phyloP scores from a whole-genome alignment of 2,329 filamentous ascomycete species.

The Chaetomium olivaceum region DNA sequence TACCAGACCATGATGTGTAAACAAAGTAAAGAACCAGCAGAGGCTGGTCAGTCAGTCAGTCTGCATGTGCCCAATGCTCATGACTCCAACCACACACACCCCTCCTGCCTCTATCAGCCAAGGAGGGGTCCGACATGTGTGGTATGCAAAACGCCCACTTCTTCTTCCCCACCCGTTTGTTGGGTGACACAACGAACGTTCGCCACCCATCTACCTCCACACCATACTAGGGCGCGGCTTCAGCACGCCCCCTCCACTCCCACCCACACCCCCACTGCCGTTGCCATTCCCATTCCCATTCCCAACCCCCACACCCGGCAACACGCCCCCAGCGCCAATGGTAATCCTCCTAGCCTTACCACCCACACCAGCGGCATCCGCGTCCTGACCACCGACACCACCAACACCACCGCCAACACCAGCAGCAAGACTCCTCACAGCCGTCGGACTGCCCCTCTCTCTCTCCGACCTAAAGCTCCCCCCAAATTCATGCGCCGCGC shows the following conservation, averaged over 20 bases:
- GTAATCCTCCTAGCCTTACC: conserved; percentile 45
- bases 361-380: conserved; percentile 24
- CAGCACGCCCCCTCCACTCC: conserved; percentile 3
- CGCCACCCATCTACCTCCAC: conserved; percentile 21
- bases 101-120: neutral
- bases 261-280: conserved; percentile 12
- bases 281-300: neutral
- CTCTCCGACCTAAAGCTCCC: conserved; percentile 41
- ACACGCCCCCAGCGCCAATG: conserved; percentile 43
- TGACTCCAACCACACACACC: conserved; percentile 12
- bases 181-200: neutral
- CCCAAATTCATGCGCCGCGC: conserved; percentile 59
- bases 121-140: neutral
- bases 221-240: conserved; percentile 23
- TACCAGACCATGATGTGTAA: conserved; percentile 18
- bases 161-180: neutral
- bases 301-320: conserved; percentile 9
- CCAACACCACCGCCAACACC: neutral
- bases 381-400: neutral
- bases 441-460: conserved; percentile 16
- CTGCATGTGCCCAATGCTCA: neutral
- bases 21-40: neutral
- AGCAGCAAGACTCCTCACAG: conserved; percentile 3
- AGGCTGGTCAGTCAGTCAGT: neutral
- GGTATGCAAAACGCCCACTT: conserved; percentile 7